These are phyloP conservation scores for Proliferodiscus dingleyae DNA, from an alignment of 2,329 filamentous ascomycete genomes.

Conservation along the genomic window DNA sequence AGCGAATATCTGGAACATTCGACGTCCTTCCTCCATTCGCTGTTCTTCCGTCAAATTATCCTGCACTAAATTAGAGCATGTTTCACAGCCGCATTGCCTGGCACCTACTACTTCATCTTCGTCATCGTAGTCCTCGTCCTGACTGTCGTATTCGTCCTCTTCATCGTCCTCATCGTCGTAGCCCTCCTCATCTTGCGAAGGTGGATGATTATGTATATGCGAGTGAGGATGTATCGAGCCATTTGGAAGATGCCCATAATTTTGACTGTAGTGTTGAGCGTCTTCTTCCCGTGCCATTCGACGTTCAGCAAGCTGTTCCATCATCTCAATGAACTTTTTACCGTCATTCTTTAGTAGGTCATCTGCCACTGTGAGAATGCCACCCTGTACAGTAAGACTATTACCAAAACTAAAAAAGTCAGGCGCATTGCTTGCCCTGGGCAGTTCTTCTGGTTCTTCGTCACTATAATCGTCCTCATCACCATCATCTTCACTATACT, in stretches of 20 bases:
- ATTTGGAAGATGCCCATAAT: conserved; percentile 52
- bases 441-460: conserved; percentile 59
- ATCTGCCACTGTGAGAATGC: conserved; percentile 97
- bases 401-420: conserved; percentile 98
- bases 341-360: conserved; percentile 98
- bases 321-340: conserved; percentile 99
- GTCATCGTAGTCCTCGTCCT: conserved; percentile 65
- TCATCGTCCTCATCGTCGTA: conserved; percentile 58
- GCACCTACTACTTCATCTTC: conserved; percentile 67
- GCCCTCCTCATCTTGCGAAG: conserved; percentile 66
- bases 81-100: conserved; percentile 15
- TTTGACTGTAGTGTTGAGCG: conserved; percentile 60
- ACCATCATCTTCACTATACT: conserved; percentile 43
- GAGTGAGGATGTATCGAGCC: conserved; percentile 41
- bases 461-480: conserved; percentile 66
- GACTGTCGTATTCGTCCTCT: conserved; percentile 57
- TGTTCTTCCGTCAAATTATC: conserved; percentile 97
- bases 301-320: conserved; percentile 97
- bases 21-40: conserved; percentile 94
- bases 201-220: conserved; percentile 64
- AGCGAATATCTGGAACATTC: conserved; percentile 99
- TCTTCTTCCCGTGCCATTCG: conserved; percentile 97
- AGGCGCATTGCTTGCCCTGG: conserved; percentile 57
- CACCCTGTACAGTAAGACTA: conserved; percentile 92
- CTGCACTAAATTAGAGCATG: conserved; percentile 48